phyloP scores from a whole-genome alignment of 1,139 yeast species.

The Pichia terricola region DNA sequence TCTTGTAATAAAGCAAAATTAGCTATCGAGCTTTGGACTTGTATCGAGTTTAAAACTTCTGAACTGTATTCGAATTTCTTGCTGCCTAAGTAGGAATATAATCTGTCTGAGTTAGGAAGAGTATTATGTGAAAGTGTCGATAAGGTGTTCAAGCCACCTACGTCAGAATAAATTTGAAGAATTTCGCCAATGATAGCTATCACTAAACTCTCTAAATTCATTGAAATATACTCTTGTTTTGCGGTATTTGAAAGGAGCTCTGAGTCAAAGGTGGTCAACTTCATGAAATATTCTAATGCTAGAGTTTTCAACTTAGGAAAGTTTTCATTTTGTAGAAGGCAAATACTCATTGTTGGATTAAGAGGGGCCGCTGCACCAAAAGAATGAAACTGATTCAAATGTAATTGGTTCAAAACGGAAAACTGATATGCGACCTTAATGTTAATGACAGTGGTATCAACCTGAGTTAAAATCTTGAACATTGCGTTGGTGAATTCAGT shows the following conservation, averaged over 20 bases:
- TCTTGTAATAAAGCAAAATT: constrained; percentile 30
- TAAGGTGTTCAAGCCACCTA: constrained; percentile 12
- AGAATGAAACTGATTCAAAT: constrained; percentile 17
- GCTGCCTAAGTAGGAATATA: constrained; percentile 16
- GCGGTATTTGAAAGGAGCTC: constrained; percentile 12
- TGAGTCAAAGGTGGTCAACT: constrained; percentile 11
- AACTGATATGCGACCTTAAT: constrained; percentile 26
- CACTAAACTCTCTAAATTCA: constrained; percentile 17
- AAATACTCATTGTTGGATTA: constrained; percentile 20
- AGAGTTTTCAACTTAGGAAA: constrained; percentile 15
- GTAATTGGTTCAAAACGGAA: constrained; percentile 25
- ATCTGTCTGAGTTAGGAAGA: constrained; percentile 17
- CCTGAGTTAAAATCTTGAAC: constrained; percentile 13
- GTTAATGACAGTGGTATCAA: constrained; percentile 14
- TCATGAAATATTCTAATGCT: constrained; percentile 14
- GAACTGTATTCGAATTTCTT: constrained; percentile 16
- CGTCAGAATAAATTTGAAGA: constrained; percentile 15
- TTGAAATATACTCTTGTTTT: constrained; percentile 15
- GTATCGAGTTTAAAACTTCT: constrained; percentile 27
- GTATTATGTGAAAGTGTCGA: constrained; percentile 9
- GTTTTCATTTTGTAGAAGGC: constrained; percentile 19
- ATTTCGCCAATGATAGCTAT: constrained; percentile 17
- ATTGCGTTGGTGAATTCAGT: constrained; percentile 27
- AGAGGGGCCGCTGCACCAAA: constrained; percentile 17
- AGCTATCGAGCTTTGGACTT: constrained; percentile 33